Conservation (phyloP, 73 alveolate species). For the Urostyla sp. region DNA sequence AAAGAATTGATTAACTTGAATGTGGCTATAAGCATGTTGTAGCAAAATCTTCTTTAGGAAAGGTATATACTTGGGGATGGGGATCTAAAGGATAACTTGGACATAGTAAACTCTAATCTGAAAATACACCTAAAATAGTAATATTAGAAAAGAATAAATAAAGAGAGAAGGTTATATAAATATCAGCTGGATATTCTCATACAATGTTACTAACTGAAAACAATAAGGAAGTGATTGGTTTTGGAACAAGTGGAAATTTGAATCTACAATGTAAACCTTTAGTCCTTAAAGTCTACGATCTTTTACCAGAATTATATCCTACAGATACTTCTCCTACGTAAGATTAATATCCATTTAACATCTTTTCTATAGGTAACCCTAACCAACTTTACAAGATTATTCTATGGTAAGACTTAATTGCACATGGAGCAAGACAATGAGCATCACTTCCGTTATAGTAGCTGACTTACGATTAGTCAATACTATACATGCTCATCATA, state of each 20-base stretch:
- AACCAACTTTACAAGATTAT: conserved; percentile 66
- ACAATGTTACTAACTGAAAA: conserved; percentile 79
- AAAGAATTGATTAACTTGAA: conserved; percentile 90
- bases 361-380: conserved; percentile 64
- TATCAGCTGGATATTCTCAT: conserved; percentile 93
- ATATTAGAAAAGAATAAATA: conserved; percentile 84
- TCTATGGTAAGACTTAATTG: conserved; percentile 80
- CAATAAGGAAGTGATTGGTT: conserved; percentile 79
- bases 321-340: neutral
- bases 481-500: conserved; percentile 60
- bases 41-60: conserved; percentile 94
- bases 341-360: neutral
- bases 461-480: conserved; percentile 87
- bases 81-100: conserved; percentile 98
- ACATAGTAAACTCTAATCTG: conserved; percentile 79
- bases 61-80: conserved; percentile 98
- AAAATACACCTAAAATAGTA: conserved; percentile 85
- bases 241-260: conserved; percentile 92
- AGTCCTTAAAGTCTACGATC: conserved; percentile 71
- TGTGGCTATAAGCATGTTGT: conserved; percentile 98
- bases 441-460: conserved; percentile 78
- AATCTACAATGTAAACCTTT: conserved; percentile 72
- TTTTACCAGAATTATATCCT: conserved; percentile 86
- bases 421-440: conserved; percentile 86
- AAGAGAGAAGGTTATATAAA: conserved; percentile 82